These are phyloP conservation scores for Phoma sp. DNA, from an alignment of 2,329 filamentous ascomycete species.

Conservation along the genomic window DNA sequence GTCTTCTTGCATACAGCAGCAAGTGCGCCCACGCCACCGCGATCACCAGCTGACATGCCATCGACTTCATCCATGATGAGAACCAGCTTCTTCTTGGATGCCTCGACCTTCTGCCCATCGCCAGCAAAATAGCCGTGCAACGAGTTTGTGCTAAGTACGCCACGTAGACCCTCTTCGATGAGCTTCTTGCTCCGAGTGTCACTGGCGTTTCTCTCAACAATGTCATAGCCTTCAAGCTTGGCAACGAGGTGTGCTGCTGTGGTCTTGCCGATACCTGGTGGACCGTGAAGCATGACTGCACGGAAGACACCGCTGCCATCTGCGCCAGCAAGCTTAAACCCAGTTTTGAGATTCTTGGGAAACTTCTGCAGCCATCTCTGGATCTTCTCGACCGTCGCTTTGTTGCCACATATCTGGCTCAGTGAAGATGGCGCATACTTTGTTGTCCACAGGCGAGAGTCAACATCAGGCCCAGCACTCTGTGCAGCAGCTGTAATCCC, in stretches of 20 bases:
- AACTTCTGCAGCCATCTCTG: constrained; percentile 87
- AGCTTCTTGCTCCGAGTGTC: constrained; percentile 96
- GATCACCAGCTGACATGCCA: constrained; percentile 96
- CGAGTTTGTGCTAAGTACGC: constrained; percentile 92
- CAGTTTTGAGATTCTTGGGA: constrained; percentile 76
- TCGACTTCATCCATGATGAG: constrained; percentile 99
- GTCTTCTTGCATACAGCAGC: constrained; percentile 96
- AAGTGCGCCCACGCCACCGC: constrained; percentile 91
- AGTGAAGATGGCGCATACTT: constrained; percentile 91
- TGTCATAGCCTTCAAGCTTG: constrained; percentile 89
- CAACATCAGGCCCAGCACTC: constrained; percentile 32
- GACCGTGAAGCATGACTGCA: constrained; percentile 93
- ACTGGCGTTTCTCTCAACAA: constrained; percentile 94
- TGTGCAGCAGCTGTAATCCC: constrained; percentile 31
- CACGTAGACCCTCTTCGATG: constrained; percentile 85
- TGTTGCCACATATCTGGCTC: constrained; percentile 94
- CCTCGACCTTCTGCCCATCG: constrained; percentile 80
- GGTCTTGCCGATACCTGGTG: constrained; percentile 96
- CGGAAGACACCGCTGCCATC: constrained; percentile 85
- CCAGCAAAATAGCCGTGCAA: constrained; percentile 88
- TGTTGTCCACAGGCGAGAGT: constrained; percentile 76
- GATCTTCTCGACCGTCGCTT: constrained; percentile 85
- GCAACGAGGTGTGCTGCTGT: constrained; percentile 95
- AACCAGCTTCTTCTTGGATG: constrained; percentile 88
- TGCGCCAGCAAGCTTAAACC: constrained; percentile 82